phyloP scores from a whole-genome alignment of 257 asterid genomes.

The Nicotiana attenuata region DNA sequence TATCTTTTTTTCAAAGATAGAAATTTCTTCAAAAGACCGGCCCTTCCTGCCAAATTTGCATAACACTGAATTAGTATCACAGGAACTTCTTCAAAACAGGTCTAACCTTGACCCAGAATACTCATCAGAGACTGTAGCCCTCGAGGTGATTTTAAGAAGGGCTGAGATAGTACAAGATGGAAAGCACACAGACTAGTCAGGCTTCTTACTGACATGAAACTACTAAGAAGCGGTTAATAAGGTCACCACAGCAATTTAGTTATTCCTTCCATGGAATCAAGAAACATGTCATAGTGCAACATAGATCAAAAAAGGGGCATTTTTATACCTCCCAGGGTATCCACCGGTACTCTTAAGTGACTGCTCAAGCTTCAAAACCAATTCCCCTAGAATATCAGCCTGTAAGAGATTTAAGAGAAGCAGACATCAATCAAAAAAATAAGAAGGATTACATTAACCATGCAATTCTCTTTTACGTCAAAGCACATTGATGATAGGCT shows the following conservation, averaged over 20 bases:
- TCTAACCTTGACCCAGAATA: neutral
- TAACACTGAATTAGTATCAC: neutral
- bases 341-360: conserved; percentile 67
- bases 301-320: neutral
- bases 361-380: conserved; percentile 67
- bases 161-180: neutral
- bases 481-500: too few species aligned
- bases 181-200: neutral
- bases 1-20: neutral
- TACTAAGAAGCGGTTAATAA: neutral
- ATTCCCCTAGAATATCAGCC: conserved; percentile 80
- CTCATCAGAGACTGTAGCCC: neutral
- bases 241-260: neutral
- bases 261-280: neutral
- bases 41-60: neutral
- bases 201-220: neutral
- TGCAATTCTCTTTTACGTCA: neutral
- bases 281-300: neutral
- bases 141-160: neutral
- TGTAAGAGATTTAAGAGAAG: conserved; percentile 28
- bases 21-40: neutral
- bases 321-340: conserved; percentile 73
- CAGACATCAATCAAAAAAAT: conserved; percentile 8
- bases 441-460: neutral
- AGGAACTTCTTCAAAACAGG: neutral